phyloP scores from a whole-genome alignment of 163 green algal species.

The Scenedesmus sp. region DNA sequence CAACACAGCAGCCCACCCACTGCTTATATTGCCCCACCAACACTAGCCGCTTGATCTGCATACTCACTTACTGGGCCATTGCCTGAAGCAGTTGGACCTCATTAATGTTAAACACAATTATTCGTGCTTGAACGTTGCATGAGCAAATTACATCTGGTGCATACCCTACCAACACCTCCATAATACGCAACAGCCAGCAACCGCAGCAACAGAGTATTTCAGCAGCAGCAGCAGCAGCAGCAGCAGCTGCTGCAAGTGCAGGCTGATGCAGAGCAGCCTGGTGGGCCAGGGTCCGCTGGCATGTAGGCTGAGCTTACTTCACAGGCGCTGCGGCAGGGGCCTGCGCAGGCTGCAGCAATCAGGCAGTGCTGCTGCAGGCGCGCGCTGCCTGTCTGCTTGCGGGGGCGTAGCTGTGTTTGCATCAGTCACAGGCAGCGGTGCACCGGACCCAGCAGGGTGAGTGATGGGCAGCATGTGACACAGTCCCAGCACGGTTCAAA shows the following conservation, averaged over 20 bases:
- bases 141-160: too few species aligned
- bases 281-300: neutral
- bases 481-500: neutral
- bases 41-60: neutral
- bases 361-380: neutral
- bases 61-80: neutral
- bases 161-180: neutral
- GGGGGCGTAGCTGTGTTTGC: neutral
- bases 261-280: constrained; percentile 9
- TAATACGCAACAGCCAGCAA: neutral
- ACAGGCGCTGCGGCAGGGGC: neutral
- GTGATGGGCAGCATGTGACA: neutral
- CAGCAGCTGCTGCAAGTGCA: neutral
- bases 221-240: neutral
- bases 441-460: neutral
- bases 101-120: too few species aligned
- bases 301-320: neutral
- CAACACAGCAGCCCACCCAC: neutral
- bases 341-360: constrained; percentile 19
- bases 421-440: neutral
- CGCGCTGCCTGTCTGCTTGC: neutral
- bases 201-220: neutral
- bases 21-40: neutral
- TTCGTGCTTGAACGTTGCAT: too few species aligned
- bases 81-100: too few species aligned